Evolutionary conservation across 1,284 basidiomycete genomes (phyloP), one percentile per base, ranked within the genome.

Genomic region (Sanghuangporus weigelae): DNA sequence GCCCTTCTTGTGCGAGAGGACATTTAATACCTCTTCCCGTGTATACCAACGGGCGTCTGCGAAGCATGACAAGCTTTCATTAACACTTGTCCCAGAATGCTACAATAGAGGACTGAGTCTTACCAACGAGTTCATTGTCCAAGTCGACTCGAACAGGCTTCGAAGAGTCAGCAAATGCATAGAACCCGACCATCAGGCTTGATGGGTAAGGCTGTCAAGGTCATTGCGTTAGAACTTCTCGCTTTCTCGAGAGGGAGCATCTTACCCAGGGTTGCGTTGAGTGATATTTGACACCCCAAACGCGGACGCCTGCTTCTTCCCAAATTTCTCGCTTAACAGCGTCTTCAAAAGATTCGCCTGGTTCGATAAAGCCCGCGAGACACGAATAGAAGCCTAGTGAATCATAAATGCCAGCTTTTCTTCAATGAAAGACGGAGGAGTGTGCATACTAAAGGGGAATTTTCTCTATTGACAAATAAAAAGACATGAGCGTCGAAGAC

Each of bases 341-440:
- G 69, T 98, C 96, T 75, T 99, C 96, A 67, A 98, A 91, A 0
- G 90, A 87, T 75, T 97, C 95, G n/a, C 91, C 95, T 2, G 94
- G 92, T 73, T 97, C 95, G 61, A 94, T 85, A 72, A 96, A 97
- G 1, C 95, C 95, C 1, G 94, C 93, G 21, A 96, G 77, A 58
- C 93, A 92, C 5, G 93, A 95, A 75, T 94, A 96, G 75, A 92
- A 90, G 51, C 79, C 68, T 67, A 51, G 14, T 7, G 21, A 11
- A 26, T 59, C n/a, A 6, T 59, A 19, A 51, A 8, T 10, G 10
- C 2, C 10, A 14, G 26, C 11, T 16, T 16, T 10, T 11, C 3
- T n/a, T 21, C 1, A 11, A 39, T 11, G 23, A 19, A 36, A 38
- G 51, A 40, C 23, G n/a, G n/a, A 58, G 44, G 7, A 10, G 4